Evolutionary conservation across 2,329 filamentous ascomycete species (phyloP), one percentile per base, ranked within the genome.

Genomic region (Achaetomium macrosporum): DNA sequence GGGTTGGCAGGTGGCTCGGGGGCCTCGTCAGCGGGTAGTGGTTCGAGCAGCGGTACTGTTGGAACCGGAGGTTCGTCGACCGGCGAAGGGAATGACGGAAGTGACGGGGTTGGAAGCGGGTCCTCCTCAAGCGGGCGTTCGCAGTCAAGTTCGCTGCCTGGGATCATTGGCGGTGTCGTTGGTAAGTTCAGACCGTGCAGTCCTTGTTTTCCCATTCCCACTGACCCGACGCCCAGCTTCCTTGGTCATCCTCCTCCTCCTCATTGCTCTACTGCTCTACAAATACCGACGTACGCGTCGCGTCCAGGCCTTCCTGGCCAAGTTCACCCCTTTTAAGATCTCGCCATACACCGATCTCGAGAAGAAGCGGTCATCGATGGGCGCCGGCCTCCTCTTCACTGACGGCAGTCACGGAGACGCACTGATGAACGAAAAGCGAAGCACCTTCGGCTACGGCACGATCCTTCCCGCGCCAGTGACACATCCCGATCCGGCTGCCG

Each of bases 321-420:
- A 53, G 39, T 60, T 53, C 54, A 62, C 57, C 2, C 61, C 61
- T 2, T 56, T 61, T 50, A 60, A 57, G 45, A 37, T 54, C 20
- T 31, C 59, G 2, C 49, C 59, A 2, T 63, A 63, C 51, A 56
- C 53, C 2, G 19, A 56, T 8, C 25, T 25, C 2, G 59, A 63
- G 12, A 58, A 49, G 43, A 61, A 60, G 29, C 56, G 61, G 2
- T 56, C 57, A 1, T 63, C 61, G 2, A 59, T 63, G 56, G 61
- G 61, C 47, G 56, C 39, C 5, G 54, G 53, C 16, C 55, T 63
- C 1, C 42, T 63, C 5, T 61, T 61, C 42, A 59, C 55, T 13
- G 58, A 60, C 29, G 56, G 59, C 31, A 50, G n/a, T 30, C 53
- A 54, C 45, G 47, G 50, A 11, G 54, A 56, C 20, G 52, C 50